These are phyloP conservation scores for Massarina eburnea DNA, from an alignment of 2,329 filamentous ascomycete genomes.

Conservation along the genomic window DNA sequence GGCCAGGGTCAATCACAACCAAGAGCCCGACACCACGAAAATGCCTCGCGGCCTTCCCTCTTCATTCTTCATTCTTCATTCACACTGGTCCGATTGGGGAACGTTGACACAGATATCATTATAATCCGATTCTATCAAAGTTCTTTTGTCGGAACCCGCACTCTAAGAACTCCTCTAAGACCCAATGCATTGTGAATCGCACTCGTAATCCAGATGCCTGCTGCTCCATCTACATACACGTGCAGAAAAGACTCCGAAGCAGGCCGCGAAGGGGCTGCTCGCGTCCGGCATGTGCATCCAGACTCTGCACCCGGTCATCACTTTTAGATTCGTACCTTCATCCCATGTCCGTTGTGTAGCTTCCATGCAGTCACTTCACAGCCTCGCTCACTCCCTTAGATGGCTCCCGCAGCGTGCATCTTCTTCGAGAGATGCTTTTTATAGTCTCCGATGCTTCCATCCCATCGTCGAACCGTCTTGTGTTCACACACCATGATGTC, in stretches of 20 bases:
- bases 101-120: too few relatives aligned
- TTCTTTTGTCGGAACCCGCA: slow-evolving; percentile 34
- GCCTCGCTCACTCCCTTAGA: slow-evolving; percentile 56
- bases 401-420: slow-evolving; percentile 83
- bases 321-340: slow-evolving; percentile 30
- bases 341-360: slow-evolving; percentile 27
- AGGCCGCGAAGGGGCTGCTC: slow-evolving; percentile 35
- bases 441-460: slow-evolving; percentile 88
- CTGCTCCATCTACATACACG: slow-evolving; percentile 17
- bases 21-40: slow-evolving; percentile 3
- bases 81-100: too few relatives aligned
- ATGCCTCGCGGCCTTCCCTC: slow-evolving; percentile 1
- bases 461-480: slow-evolving; percentile 88
- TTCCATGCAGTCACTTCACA: slow-evolving; percentile 31
- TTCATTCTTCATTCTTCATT: too few relatives aligned
- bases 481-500: slow-evolving; percentile 99
- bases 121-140: slow-evolving; percentile 19
- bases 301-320: slow-evolving; percentile 31
- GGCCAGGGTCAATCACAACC: slow-evolving; percentile 4
- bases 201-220: slow-evolving; percentile 37
- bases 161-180: slow-evolving; percentile 44
- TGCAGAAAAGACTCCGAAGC: slow-evolving; percentile 35
- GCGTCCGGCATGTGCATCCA: slow-evolving; percentile 35
- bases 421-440: slow-evolving; percentile 99
- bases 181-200: slow-evolving; percentile 39